These are phyloP conservation scores for Lachancea sp. DNA, from an alignment of 805 yeast species.

Conservation along the genomic window DNA sequence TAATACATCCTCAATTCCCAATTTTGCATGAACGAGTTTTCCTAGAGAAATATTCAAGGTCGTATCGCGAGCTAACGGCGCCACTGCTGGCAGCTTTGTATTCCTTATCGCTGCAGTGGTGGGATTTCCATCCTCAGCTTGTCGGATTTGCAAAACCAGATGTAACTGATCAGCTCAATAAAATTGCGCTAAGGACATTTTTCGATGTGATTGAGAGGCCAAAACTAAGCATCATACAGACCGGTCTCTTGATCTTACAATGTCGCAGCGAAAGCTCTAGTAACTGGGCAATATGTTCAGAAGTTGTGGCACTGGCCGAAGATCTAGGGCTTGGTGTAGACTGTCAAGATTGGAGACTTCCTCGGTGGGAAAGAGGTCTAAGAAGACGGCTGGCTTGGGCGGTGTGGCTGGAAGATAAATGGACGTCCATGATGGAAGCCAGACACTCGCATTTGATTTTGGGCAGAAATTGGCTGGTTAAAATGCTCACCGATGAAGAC, in stretches of 20 bases:
- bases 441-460: slow-evolving; percentile 76
- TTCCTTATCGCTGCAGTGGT: slow-evolving; percentile 84
- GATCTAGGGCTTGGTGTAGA: slow-evolving; percentile 89
- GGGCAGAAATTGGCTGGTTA: slow-evolving; percentile 75
- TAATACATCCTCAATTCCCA: slow-evolving; percentile 88
- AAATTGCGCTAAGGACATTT: slow-evolving; percentile 60
- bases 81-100: slow-evolving; percentile 89
- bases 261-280: slow-evolving; percentile 49
- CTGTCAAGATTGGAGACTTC: slow-evolving; percentile 85
- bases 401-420: slow-evolving; percentile 83
- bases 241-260: slow-evolving; percentile 74
- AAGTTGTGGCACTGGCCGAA: slow-evolving; percentile 81
- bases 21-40: slow-evolving; percentile 87
- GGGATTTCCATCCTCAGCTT: slow-evolving; percentile 70
- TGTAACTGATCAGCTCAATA: slow-evolving; percentile 53
- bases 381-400: slow-evolving; percentile 94
- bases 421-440: slow-evolving; percentile 77
- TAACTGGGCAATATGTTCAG: slow-evolving; percentile 82
- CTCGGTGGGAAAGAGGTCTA: slow-evolving; percentile 90
- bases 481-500: slow-evolving; percentile 58
- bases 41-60: slow-evolving; percentile 81
- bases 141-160: slow-evolving; percentile 77
- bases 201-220: slow-evolving; percentile 77
- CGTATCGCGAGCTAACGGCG: slow-evolving; percentile 87
- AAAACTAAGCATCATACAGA: slow-evolving; percentile 84